Percentiles rank a stretch among this genome's conserved stretches.
Conservation (phyloP, 2,329 filamentous ascomycete genomes). For the Fusarium denticulatum region DNA sequence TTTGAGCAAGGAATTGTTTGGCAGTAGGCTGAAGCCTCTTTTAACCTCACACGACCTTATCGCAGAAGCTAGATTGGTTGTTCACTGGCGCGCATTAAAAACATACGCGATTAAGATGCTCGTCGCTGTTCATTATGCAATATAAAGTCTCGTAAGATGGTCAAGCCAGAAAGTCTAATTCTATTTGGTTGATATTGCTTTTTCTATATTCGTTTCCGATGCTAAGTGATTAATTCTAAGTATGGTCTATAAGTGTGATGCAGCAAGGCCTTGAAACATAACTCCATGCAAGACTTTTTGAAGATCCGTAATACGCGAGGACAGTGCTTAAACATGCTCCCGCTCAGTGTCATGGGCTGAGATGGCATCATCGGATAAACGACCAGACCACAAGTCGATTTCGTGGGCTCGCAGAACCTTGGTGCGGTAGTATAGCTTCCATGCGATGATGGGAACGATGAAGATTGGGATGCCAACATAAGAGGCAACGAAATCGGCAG, state of each 20-base stretch:
- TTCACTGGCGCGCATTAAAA: not conserved
- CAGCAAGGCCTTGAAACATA: accelerated
- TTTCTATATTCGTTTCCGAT: not conserved
- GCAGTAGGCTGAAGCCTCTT: not conserved
- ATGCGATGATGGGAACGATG: slow-evolving; percentile 66
- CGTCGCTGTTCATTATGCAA: accelerated
- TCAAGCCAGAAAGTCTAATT: not conserved
- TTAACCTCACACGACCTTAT: no score
- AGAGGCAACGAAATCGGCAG: slow-evolving; percentile 69
- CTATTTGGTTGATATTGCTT: not conserved
- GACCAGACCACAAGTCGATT: slow-evolving; percentile 58
- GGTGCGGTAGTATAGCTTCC: slow-evolving; percentile 57
- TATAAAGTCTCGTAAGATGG: accelerated
- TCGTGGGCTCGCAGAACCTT: slow-evolving; percentile 54
- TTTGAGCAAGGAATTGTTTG: not conserved
- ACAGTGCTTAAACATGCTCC: not conserved
- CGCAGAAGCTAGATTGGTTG: accelerated
- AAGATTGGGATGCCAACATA: slow-evolving; percentile 74
- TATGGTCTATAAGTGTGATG: not conserved
- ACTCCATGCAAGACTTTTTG: not conserved
- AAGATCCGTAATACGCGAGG: accelerated
- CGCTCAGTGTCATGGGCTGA: not conserved
- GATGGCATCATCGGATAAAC: slow-evolving; percentile 16
- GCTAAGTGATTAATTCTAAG: not conserved
- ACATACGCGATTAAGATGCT: accelerated